A percentile compares a stretch with the other conserved stretches of the same genome.
These are phyloP conservation scores for Nigrospora oryzae DNA, from an alignment of 2,329 filamentous ascomycete genomes.

Conservation along the genomic window DNA sequence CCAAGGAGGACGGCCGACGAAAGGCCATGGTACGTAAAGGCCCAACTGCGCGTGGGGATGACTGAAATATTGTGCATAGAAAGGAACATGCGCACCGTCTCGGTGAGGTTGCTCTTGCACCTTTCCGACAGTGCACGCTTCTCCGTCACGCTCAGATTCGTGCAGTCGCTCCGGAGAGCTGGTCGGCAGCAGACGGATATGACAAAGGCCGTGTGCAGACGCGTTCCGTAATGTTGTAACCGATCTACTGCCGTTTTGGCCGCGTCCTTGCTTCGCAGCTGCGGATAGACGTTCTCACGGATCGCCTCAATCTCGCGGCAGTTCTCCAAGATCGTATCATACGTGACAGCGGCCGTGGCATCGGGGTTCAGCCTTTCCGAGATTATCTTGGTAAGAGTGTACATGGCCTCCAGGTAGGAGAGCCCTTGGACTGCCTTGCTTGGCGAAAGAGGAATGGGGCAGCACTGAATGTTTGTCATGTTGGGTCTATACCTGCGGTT, in stretches of 20 bases:
- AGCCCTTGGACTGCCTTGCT: constrained; percentile 36
- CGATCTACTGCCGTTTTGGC: constrained; percentile 57
- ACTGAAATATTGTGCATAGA: constrained; percentile 61
- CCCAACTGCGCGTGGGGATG: constrained; percentile 59
- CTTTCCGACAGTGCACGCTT: constrained; percentile 46
- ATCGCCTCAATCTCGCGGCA: constrained; percentile 46
- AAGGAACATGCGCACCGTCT: constrained; percentile 61
- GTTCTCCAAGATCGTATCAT: constrained; percentile 47
- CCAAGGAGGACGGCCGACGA: constrained; percentile 57
- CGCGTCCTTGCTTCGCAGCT: constrained; percentile 51
- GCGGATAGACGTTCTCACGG: constrained; percentile 36
- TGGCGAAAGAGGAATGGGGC: constrained; percentile 39
- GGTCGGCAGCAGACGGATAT: constrained; percentile 58
- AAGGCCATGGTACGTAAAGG: constrained; percentile 59
- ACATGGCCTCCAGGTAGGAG: constrained; percentile 57
- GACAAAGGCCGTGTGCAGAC: constrained; percentile 57
- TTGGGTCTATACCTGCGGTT: constrained; percentile 35
- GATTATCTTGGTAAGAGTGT: constrained; percentile 53
- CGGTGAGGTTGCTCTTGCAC: constrained; percentile 54
- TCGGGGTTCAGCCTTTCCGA: constrained; percentile 49
- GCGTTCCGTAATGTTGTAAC: constrained; percentile 54
- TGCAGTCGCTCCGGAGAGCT: constrained; percentile 46
- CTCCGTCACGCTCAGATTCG: constrained; percentile 39
- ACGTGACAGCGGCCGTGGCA: constrained; percentile 37
- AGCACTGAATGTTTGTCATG: constrained; percentile 52